Percentiles rank a stretch among this genome's conserved stretches.
These are phyloP conservation scores for Mycena olivaceomarginata DNA, from an alignment of 768 basidiomycete species.

Conservation along the genomic window DNA sequence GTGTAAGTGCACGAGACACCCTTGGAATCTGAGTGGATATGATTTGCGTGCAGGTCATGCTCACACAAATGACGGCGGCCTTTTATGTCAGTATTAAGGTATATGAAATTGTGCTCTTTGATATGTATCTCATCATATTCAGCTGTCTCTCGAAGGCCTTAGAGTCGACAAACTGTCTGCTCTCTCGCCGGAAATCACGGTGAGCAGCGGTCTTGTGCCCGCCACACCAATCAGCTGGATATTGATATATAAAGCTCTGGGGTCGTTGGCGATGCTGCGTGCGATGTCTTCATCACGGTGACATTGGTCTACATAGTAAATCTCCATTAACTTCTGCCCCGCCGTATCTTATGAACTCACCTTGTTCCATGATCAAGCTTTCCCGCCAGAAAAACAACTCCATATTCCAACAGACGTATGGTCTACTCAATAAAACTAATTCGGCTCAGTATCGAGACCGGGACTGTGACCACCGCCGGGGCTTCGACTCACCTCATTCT, in stretches of 20 bases:
- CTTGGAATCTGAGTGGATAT: no score
- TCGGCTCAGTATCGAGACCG: constrained; percentile 40
- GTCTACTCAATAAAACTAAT: constrained; percentile 51
- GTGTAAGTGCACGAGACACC: constrained; percentile 9
- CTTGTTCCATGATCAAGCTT: constrained; percentile 14
- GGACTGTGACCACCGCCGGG: constrained; percentile 30
- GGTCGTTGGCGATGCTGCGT: constrained; percentile 22
- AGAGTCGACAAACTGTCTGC: not conserved
- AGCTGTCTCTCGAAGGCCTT: constrained; percentile 7
- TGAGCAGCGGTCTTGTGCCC: not conserved
- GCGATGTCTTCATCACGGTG: constrained; percentile 49
- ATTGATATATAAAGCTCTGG: constrained; percentile 30
- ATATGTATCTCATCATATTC: not conserved
- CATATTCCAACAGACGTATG: constrained; percentile 33
- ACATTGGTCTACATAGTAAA: constrained; percentile 41
- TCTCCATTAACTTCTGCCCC: not conserved
- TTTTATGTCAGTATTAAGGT: constrained; percentile 26
- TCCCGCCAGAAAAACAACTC: constrained; percentile 35
- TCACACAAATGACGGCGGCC: constrained; percentile 15
- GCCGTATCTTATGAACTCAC: not conserved
- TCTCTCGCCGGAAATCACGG: constrained; percentile 17
- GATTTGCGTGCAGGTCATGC: constrained; percentile 1
- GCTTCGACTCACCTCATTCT: constrained; percentile 38
- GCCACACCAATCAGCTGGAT: no score
- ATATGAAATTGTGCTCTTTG: not conserved